phyloP scores from a whole-genome alignment of 768 basidiomycete genomes.

The Pluteus cervinus region DNA sequence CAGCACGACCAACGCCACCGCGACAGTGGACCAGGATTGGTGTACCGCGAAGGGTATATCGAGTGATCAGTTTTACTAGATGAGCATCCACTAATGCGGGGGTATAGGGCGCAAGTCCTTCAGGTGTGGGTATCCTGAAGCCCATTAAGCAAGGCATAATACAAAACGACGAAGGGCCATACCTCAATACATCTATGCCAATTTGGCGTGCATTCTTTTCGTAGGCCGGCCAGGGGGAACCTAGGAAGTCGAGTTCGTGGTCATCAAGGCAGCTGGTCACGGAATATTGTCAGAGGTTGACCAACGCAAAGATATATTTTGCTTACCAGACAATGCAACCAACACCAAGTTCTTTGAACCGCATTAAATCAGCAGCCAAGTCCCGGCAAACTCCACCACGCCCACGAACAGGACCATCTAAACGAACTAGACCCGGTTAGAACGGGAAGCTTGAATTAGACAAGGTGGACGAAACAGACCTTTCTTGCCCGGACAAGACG shows the following conservation, averaged over 20 bases:
- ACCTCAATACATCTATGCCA: constrained; percentile 81
- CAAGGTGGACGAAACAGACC: constrained; percentile 31
- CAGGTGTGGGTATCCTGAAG: constrained; percentile 78
- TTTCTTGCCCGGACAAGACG: constrained; percentile 95
- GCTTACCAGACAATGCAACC: constrained; percentile 78
- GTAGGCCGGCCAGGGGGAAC: constrained; percentile 84
- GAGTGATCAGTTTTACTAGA: constrained; percentile 56
- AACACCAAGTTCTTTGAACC: constrained; percentile 72
- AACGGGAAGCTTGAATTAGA: not conserved
- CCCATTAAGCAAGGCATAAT: constrained; percentile 3
- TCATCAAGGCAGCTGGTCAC: constrained; percentile 73
- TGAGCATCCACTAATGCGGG: constrained; percentile 55
- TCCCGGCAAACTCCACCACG: constrained; percentile 81
- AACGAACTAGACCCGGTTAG: constrained; percentile 42
- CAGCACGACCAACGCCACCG: constrained; percentile 91
- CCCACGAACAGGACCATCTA: constrained; percentile 72
- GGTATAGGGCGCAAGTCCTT: constrained; percentile 76
- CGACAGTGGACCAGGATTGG: constrained; percentile 85
- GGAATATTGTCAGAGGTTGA: constrained; percentile 1
- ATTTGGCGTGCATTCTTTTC: constrained; percentile 48
- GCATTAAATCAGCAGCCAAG: constrained; percentile 64
- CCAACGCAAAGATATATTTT: not conserved
- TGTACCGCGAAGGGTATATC: constrained; percentile 68
- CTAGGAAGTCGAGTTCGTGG: constrained; percentile 75
- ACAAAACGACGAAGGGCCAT: constrained; percentile 9